phyloP scores from a whole-genome alignment of 805 yeast species.

The Kluyveromyces siamensis region DNA sequence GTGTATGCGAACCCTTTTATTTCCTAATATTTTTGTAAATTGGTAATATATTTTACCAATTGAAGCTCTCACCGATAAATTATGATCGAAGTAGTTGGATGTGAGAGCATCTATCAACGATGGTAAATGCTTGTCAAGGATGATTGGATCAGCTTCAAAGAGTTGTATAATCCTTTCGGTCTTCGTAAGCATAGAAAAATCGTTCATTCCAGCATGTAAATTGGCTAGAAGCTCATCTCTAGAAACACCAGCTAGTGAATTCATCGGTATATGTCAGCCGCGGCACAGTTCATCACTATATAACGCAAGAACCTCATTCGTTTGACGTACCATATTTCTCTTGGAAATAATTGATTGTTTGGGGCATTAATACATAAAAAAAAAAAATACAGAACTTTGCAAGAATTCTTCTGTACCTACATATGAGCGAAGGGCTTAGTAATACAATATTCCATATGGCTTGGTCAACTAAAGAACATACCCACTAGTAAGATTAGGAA shows the following conservation, averaged over 20 bases:
- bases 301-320: too few species aligned
- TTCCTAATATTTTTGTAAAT: slow-evolving; percentile 56
- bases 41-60: slow-evolving; percentile 40
- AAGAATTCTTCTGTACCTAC: too few species aligned
- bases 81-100: slow-evolving; percentile 2
- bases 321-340: too few species aligned
- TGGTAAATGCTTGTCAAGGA: slow-evolving; percentile 7
- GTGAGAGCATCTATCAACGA: slow-evolving; percentile 2
- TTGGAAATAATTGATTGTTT: too few species aligned
- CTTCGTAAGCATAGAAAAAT: slow-evolving; percentile 2
- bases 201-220: slow-evolving; percentile 4
- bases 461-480: too few species aligned
- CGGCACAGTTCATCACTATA: too few species aligned
- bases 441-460: too few species aligned
- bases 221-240: background rate
- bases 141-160: slow-evolving; percentile 22
- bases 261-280: background rate
- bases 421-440: too few species aligned
- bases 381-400: too few species aligned
- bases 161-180: slow-evolving; percentile 12
- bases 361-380: too few species aligned
- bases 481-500: too few species aligned
- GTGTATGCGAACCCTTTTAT: slow-evolving; percentile 49
- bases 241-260: background rate
- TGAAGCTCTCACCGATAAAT: background rate